Percentiles rank a stretch among this genome's conserved stretches.
phyloP scores from a whole-genome alignment of 228 moss, liverwort and hornwort species.

The Sphagnum fallax region DNA sequence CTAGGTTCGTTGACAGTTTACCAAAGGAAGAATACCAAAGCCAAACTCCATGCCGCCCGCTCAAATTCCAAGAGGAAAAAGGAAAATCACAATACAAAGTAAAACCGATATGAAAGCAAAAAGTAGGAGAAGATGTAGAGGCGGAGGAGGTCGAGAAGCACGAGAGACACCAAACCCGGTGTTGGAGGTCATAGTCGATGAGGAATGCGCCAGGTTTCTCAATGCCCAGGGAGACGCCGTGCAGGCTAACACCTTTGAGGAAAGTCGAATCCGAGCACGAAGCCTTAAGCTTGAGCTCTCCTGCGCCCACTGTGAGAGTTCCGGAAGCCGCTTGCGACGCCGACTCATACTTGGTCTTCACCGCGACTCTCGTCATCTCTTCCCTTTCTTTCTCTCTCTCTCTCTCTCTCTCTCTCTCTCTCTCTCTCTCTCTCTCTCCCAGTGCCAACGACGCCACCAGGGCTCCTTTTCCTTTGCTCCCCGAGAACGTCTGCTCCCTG shows the following conservation, averaged over 20 bases:
- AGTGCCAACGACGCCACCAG: constrained; percentile 3
- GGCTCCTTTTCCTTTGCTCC: too few species aligned
- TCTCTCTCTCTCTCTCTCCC: background rate
- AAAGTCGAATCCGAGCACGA: constrained; percentile 66
- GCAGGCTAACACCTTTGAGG: constrained; percentile 24
- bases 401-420: constrained; percentile 1
- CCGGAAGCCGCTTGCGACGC: constrained; percentile 60
- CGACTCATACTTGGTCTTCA: constrained; percentile 84
- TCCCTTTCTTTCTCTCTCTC: constrained; percentile 6
- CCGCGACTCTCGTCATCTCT: constrained; percentile 58
- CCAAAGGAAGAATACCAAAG: too few species aligned
- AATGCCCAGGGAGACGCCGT: constrained; percentile 68
- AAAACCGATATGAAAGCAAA: too few species aligned
- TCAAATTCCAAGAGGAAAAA: too few species aligned
- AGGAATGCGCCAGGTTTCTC: constrained; percentile 90
- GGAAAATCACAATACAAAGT: too few species aligned
- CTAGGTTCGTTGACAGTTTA: too few species aligned
- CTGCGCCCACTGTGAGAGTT: constrained; percentile 62
- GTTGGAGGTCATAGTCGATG: constrained; percentile 85
- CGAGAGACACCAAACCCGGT: constrained; percentile 34
- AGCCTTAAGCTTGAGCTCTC: constrained; percentile 83
- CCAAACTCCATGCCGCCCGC: too few species aligned
- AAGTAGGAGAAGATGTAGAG: too few species aligned
- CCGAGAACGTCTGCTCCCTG: too few species aligned
- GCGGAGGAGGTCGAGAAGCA: too few species aligned